Conservation (phyloP, 2,329 filamentous ascomycete species). For the Pestalotiopsis sp. region DNA sequence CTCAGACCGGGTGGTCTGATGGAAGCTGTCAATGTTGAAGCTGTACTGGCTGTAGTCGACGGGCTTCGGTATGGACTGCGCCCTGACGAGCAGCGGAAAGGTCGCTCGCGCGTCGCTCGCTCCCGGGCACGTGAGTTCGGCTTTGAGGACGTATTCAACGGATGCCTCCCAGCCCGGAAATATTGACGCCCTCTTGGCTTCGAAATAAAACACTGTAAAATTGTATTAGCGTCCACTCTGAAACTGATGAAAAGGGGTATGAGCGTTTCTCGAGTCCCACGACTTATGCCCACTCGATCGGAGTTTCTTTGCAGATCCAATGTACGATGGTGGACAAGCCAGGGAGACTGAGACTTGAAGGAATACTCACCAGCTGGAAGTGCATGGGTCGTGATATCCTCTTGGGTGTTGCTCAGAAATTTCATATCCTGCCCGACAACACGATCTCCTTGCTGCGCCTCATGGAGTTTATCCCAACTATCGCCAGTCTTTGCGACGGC, state of each 20-base stretch:
- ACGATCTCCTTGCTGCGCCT: not conserved
- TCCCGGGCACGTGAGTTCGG: conserved; percentile 8
- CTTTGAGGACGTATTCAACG: conserved; percentile 18
- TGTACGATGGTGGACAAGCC: too few relatives aligned
- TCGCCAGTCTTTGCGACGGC: conserved; percentile 13
- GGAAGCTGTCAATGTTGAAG: not conserved
- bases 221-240: not conserved
- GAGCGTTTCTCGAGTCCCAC: too few relatives aligned
- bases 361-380: not conserved
- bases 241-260: too few relatives aligned
- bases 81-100: conserved; percentile 13
- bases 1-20: conserved; percentile 1
- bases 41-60: conserved; percentile 3
- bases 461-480: conserved; percentile 1
- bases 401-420: conserved; percentile 14
- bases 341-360: not conserved
- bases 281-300: too few relatives aligned
- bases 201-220: conserved; percentile 9
- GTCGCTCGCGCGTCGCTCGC: not conserved
- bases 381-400: conserved; percentile 12
- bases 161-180: conserved; percentile 12
- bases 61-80: conserved; percentile 6
- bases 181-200: not conserved
- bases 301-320: too few relatives aligned
- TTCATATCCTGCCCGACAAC: not conserved